A percentile compares a stretch with the other conserved stretches of the same genome.
Evolutionary conservation across 2,329 filamentous ascomycete genomes (phyloP).

Genomic region (Venturia nashicola): DNA sequence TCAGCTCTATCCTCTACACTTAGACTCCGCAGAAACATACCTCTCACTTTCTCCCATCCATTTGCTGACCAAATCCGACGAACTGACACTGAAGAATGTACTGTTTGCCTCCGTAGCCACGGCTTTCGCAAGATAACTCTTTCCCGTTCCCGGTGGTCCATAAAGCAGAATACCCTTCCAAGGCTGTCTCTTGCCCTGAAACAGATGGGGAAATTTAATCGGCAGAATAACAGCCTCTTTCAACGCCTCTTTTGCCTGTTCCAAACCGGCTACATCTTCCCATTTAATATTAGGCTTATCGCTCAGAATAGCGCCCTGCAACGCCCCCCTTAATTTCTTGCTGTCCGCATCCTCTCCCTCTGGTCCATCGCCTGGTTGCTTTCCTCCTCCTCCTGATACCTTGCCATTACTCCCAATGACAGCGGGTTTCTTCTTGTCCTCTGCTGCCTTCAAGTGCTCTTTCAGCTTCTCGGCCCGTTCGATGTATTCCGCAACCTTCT

Average conservation of each 20-base stretch:
- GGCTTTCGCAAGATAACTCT: slow-evolving; percentile 93
- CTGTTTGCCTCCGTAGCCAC: slow-evolving; percentile 98
- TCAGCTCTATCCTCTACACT: slow-evolving; percentile 10
- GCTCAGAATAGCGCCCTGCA: slow-evolving; percentile 83
- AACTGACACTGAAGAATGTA: slow-evolving; percentile 97
- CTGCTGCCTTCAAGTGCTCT: slow-evolving; percentile 54
- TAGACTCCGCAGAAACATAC: slow-evolving; percentile 35
- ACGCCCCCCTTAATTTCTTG: slow-evolving; percentile 86
- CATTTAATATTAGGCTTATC: slow-evolving; percentile 95
- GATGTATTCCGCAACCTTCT: slow-evolving; percentile 95
- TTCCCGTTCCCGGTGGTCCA: slow-evolving; percentile 91
- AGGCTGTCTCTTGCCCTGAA: slow-evolving; percentile 88
- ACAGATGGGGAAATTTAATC: slow-evolving; percentile 96
- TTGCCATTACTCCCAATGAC: slow-evolving; percentile 63
- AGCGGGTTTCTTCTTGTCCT: slow-evolving; percentile 57
- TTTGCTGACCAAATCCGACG: slow-evolving; percentile 93
- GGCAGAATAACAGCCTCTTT: slow-evolving; percentile 97
- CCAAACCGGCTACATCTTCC: slow-evolving; percentile 95
- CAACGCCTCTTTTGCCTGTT: slow-evolving; percentile 86
- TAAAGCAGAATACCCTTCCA: slow-evolving; percentile 98
- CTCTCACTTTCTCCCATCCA: slow-evolving; percentile 99
- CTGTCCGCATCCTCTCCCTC: slow-evolving; percentile 74
- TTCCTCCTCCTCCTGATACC: slow-evolving; percentile 50
- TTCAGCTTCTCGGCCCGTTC: slow-evolving; percentile 98
- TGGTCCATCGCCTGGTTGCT: slow-evolving; percentile 40